Base-by-base conservation (phyloP, 2,329 filamentous ascomycete species). In the Ceratocystis diversiconidia region DNA sequence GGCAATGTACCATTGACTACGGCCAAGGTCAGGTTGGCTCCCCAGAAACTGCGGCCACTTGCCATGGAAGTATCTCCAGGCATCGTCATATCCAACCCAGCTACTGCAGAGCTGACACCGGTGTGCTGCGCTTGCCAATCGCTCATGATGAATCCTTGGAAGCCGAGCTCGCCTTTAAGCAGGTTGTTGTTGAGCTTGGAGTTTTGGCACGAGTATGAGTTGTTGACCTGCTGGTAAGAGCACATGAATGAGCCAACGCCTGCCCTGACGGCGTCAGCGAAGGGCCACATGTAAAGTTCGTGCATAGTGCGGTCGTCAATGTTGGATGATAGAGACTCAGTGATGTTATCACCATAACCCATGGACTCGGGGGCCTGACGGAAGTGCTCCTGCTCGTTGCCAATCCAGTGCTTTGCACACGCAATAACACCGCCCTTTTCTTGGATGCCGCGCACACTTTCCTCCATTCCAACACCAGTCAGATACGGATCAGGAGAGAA, bases 1-100 rank as follows among this genome's bases (percentile, higher is more conserved):
- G 92, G 90, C 41, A 97, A 78, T 0, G 91, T 96, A 44, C 92
- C 92, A 72, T 97, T 96, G 70, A 95, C 75, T 5, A 96, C 85
- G 1, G 89, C 89, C 61, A 95, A 78, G 1, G 92, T 96, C 70
- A 97, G 75, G 75, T 97, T 97, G 32, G 85, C 78, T 8, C 92
- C 92, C 88, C 89, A 96, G 79, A 80, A 95, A 19, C 86, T 87
- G 62, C 76, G 74, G 5, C 88, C 88, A 3, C 82, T 84, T 74
- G 88, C 84, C 76, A 96, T 95, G 22, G 76, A 69, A 1, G 88
- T 88, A 72, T 96, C 92, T 65, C 90, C 89, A 0, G 88, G 88
- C 90, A 94, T 94, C n/a, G 82, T 81, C 88, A 94, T 91, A 73
- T 95, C 90, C 28, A 94, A 78, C 48, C 89, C 90, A 25, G 88